Evolutionary conservation across 768 basidiomycete species (phyloP).

Genomic region (Ramaria sp.): DNA sequence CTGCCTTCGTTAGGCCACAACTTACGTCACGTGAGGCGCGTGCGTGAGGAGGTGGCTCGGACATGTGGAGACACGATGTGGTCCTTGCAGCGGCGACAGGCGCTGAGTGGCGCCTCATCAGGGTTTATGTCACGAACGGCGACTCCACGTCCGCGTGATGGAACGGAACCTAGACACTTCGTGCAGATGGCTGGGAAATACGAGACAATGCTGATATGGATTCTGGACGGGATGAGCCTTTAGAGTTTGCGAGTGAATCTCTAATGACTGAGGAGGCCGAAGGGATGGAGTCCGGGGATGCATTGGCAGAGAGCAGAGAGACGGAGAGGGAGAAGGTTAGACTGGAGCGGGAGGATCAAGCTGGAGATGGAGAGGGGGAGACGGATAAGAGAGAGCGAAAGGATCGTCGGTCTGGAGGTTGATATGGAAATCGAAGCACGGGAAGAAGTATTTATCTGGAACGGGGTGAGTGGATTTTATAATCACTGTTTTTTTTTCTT

Average conservation of each 20-base stretch:
- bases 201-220: background rate
- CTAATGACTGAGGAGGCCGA: no score
- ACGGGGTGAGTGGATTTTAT: constrained; percentile 31
- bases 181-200: background rate
- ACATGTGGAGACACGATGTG: background rate
- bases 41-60: background rate
- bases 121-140: background rate
- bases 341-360: background rate
- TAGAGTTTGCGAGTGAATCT: no score
- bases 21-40: background rate
- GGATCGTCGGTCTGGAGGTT: constrained; percentile 35
- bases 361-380: no score
- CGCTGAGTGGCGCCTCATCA: background rate
- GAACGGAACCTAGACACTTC: background rate
- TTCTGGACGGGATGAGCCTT: background rate
- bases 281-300: background rate
- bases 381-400: background rate
- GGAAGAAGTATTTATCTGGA: constrained; percentile 51
- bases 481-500: no score
- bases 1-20: background rate
- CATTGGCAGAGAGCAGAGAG: no score
- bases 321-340: no score
- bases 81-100: no score
- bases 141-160: background rate
- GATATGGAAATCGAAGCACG: constrained; percentile 51